These are phyloP conservation scores for Lasiosphaeris hirsuta DNA, from an alignment of 495 filamentous ascomycete genomes.

Conservation along the genomic window DNA sequence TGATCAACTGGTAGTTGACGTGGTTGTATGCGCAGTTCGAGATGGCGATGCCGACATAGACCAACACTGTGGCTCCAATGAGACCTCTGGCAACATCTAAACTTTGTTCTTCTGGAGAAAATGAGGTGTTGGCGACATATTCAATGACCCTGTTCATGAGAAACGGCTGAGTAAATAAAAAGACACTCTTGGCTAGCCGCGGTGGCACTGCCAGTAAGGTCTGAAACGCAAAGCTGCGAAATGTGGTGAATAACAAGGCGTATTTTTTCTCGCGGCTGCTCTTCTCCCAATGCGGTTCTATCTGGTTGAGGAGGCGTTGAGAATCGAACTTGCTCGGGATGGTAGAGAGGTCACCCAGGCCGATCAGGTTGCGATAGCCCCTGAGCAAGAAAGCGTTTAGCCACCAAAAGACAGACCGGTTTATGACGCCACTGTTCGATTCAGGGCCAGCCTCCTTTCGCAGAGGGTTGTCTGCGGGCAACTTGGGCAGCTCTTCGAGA, in stretches of 20 bases:
- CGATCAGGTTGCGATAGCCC: not conserved
- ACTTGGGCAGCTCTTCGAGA: not conserved
- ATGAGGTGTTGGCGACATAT: not conserved
- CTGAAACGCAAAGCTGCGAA: not conserved
- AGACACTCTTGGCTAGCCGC: not conserved
- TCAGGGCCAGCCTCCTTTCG: not conserved
- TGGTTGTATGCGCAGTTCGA: constrained; percentile 38
- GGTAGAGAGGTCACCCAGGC: not conserved
- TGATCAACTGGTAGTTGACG: constrained; percentile 52
- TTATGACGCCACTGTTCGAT: not conserved
- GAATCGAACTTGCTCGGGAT: not conserved
- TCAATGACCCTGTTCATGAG: not conserved
- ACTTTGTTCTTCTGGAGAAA: not conserved
- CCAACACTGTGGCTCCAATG: constrained; percentile 6
- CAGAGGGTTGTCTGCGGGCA: not conserved
- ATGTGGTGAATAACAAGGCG: not conserved
- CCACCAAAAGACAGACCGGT: not conserved
- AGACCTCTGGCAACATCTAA: not conserved
- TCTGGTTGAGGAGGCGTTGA: no score
- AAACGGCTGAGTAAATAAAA: not conserved
- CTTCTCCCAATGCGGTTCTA: not conserved
- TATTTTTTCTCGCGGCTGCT: not conserved
- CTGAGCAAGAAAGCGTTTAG: not conserved
- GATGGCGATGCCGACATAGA: constrained; percentile 47
- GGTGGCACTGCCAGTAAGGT: not conserved